Evolutionary conservation across 2,329 filamentous ascomycete genomes (phyloP).

Genomic region (Trichoderma semiorbis): DNA sequence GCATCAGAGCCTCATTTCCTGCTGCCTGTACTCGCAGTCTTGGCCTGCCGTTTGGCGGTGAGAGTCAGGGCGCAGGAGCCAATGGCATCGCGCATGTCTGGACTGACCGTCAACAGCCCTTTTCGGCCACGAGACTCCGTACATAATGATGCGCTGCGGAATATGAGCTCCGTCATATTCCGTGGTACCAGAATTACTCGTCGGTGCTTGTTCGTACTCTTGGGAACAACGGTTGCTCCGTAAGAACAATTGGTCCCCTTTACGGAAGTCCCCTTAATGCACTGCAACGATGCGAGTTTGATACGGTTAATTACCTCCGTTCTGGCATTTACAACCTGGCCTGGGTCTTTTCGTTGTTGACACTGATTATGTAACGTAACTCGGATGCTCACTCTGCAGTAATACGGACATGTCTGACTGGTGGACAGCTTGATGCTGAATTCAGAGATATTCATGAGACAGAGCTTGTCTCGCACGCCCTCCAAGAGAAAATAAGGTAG

Average conservation of each 20-base stretch:
- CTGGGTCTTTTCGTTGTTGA: not conserved
- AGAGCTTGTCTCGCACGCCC: not conserved
- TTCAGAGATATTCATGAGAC: not conserved
- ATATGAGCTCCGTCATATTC: not conserved
- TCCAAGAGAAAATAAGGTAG: not conserved
- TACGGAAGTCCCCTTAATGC: not conserved
- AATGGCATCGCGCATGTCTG: not conserved
- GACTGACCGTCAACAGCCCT: not conserved
- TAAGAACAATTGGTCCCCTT: not conserved
- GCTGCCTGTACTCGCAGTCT: not conserved
- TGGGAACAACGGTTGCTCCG: not conserved
- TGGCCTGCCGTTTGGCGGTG: constrained; percentile 1
- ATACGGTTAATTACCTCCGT: not conserved
- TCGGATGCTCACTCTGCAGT: not conserved
- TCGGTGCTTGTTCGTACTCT: not conserved
- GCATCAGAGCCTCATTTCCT: not conserved
- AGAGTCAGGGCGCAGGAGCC: constrained; percentile 1
- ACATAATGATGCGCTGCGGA: not conserved
- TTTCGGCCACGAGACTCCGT: not conserved
- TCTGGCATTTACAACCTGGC: constrained; percentile 1
- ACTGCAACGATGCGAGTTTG: constrained; percentile 2
- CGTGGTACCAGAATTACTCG: not conserved
- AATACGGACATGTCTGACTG: not conserved
- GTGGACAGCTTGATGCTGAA: not conserved
- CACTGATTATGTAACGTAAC: not conserved